Base-by-base conservation (phyloP, 208 protist species). In the Acanthamoeba culbertsoni region DNA sequence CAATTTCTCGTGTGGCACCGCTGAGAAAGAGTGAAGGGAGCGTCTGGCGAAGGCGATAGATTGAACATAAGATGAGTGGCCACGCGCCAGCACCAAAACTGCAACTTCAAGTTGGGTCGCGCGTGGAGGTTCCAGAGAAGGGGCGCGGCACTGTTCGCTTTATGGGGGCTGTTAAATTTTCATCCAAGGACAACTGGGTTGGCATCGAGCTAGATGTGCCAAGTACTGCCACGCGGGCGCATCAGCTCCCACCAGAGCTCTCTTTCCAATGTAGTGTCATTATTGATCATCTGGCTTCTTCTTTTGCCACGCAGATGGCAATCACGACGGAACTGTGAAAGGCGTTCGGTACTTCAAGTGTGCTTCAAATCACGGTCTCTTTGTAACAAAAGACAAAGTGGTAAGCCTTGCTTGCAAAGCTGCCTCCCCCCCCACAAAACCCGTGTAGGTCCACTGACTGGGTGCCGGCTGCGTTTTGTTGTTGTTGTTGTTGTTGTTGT, bases 141-240 rank as follows among this genome's bases (percentile, higher is more conserved):
- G 86, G 86, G 35, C 37, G 63, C 0, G 86, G 86, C 59, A 92
- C 86, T 46, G 86, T 92, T 2, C 86, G 86, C 28, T 92, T 92
- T 59, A 55, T 92, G 53, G 86, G 86, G 8, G 33, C 86, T 59
- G 86, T 92, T 26, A 68, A 92, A 77, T 92, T 92, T 20, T 92
- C 86, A 77, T 92, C 86, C 6, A 92, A 92, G 86, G 86, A 92
- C 53, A 92, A 92, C 62, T 92, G 86, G 86, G 86, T 92, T 3
- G 86, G 86, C 53, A 92, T 92, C 23, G 86, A 92, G 26, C 42
- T 92, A 12, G 86, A 92, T 77, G 40, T 31, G 18, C 86, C 86
- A 77, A 77, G 86, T 92, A 75, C 55, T 89, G 16, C 23, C 51
- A 59, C 23, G 16, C 23, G 51, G 51, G 23, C 14, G 16, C 51